phyloP scores from a whole-genome alignment of 2,329 filamentous ascomycete genomes.

The Stromatinia cepivora region DNA sequence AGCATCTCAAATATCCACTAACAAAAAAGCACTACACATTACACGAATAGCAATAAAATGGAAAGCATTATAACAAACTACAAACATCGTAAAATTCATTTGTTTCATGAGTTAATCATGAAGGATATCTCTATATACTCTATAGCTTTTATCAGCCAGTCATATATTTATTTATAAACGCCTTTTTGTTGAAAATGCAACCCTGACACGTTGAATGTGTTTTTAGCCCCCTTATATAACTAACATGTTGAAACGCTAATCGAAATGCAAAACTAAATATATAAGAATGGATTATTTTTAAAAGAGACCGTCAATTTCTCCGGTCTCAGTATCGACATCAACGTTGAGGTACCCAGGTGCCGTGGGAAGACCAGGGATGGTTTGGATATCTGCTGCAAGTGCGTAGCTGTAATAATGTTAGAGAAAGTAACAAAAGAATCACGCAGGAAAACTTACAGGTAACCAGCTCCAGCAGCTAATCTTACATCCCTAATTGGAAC shows the following conservation, averaged over 20 bases:
- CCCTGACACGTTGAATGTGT: slow-evolving; percentile 24
- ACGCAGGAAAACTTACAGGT: slow-evolving; percentile 61
- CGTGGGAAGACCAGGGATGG: slow-evolving; percentile 92
- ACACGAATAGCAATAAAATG: not conserved
- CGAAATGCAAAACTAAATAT: slow-evolving; percentile 8
- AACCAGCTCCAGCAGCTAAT: slow-evolving; percentile 91
- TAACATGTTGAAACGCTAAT: slow-evolving; percentile 24
- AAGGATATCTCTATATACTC: slow-evolving; percentile 19
- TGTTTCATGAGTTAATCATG: slow-evolving; percentile 23
- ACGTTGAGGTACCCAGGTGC: slow-evolving; percentile 95
- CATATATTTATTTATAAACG: slow-evolving; percentile 20
- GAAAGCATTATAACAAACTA: not conserved
- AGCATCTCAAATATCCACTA: too few species aligned
- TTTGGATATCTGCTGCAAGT: slow-evolving; percentile 95
- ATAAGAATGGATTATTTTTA: slow-evolving; percentile 48
- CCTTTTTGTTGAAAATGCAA: slow-evolving; percentile 25
- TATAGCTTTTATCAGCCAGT: not conserved
- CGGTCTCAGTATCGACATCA: slow-evolving; percentile 79
- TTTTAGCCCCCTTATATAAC: slow-evolving; percentile 1
- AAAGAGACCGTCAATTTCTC: slow-evolving; percentile 86
- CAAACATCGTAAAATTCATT: slow-evolving; percentile 9
- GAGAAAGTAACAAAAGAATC: slow-evolving; percentile 27
- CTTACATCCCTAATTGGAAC: slow-evolving; percentile 92
- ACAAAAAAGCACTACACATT: too few species aligned
- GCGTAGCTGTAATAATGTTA: slow-evolving; percentile 65